These are phyloP conservation scores for Pythium utonaiense DNA, from an alignment of 352 stramenopile species.

Conservation along the genomic window DNA sequence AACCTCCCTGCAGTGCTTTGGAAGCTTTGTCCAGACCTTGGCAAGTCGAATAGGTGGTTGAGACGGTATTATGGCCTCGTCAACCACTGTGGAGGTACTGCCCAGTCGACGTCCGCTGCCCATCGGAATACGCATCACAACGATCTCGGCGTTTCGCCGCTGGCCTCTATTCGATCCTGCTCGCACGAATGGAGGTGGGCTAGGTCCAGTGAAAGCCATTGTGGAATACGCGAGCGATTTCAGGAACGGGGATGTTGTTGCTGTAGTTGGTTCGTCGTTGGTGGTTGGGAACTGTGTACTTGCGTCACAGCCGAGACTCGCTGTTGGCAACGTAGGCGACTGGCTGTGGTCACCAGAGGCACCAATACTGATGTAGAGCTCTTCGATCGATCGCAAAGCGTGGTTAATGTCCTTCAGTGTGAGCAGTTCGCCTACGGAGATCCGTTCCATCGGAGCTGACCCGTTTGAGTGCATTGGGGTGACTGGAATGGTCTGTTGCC, in stretches of 20 bases:
- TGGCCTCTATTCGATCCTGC: not conserved
- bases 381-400: constrained; percentile 31
- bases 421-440: constrained; percentile 32
- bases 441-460: constrained; percentile 28
- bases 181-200: constrained; percentile 21
- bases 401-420: constrained; percentile 38
- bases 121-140: not conserved
- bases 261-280: not conserved
- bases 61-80: not conserved
- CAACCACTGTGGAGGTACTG: not conserved
- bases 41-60: constrained; percentile 28
- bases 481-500: not conserved
- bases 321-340: not conserved
- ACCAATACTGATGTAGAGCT: constrained; percentile 30
- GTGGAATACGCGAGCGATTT: constrained; percentile 41
- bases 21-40: constrained; percentile 32
- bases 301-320: not conserved
- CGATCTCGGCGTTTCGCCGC: constrained; percentile 11
- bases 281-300: constrained; percentile 33
- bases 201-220: constrained; percentile 24
- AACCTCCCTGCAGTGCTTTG: constrained; percentile 30
- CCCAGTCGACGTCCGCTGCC: constrained; percentile 29
- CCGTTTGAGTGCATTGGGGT: not conserved
- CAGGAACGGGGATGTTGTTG: constrained; percentile 21
- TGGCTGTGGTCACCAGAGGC: constrained; percentile 16